These are phyloP conservation scores for Podospora comata DNA, from an alignment of 495 filamentous ascomycete species.

Conservation along the genomic window DNA sequence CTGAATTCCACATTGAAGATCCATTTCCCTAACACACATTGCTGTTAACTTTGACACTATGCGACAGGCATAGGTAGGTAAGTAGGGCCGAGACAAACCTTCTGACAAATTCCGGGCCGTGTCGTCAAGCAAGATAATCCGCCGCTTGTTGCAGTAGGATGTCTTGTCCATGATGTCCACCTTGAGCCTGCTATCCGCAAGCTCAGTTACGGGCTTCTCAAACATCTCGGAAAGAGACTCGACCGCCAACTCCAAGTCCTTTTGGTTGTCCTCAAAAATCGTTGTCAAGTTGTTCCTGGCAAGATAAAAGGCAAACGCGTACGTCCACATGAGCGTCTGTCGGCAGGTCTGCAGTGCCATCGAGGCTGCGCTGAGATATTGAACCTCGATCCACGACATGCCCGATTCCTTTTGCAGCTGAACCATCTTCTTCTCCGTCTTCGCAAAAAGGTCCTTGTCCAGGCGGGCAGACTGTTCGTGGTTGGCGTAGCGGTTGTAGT, in stretches of 20 bases:
- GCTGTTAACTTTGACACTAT: slow-evolving; percentile 9
- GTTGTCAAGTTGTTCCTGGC: slow-evolving; percentile 91
- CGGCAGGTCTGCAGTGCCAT: slow-evolving; percentile 93
- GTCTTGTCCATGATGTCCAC: slow-evolving; percentile 99
- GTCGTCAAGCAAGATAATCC: slow-evolving; percentile 83
- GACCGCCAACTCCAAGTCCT: slow-evolving; percentile 94
- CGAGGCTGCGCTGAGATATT: slow-evolving; percentile 89
- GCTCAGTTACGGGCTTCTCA: slow-evolving; percentile 84
- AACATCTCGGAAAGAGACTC: slow-evolving; percentile 97
- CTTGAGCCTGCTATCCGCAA: slow-evolving; percentile 70
- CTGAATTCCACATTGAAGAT: slow-evolving; percentile 46
- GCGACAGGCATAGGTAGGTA: too few relatives aligned
- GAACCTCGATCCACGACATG: slow-evolving; percentile 98
- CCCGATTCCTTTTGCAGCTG: slow-evolving; percentile 86
- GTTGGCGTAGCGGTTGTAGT: slow-evolving; percentile 98
- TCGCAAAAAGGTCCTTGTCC: slow-evolving; percentile 91
- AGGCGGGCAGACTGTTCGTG: slow-evolving; percentile 97
- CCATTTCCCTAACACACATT: slow-evolving; percentile 39
- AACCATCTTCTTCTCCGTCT: slow-evolving; percentile 99
- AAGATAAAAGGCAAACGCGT: slow-evolving; percentile 96
- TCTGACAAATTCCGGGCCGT: slow-evolving; percentile 87
- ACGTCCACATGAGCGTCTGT: slow-evolving; percentile 98
- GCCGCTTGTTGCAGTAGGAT: slow-evolving; percentile 86
- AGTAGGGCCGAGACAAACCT: slow-evolving; percentile 54
- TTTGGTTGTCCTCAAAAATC: slow-evolving; percentile 98